A percentile compares a stretch with the other conserved stretches of the same genome.
Evolutionary conservation across 2,329 filamentous ascomycete species (phyloP).

Genomic region (Penicillium carneum): DNA sequence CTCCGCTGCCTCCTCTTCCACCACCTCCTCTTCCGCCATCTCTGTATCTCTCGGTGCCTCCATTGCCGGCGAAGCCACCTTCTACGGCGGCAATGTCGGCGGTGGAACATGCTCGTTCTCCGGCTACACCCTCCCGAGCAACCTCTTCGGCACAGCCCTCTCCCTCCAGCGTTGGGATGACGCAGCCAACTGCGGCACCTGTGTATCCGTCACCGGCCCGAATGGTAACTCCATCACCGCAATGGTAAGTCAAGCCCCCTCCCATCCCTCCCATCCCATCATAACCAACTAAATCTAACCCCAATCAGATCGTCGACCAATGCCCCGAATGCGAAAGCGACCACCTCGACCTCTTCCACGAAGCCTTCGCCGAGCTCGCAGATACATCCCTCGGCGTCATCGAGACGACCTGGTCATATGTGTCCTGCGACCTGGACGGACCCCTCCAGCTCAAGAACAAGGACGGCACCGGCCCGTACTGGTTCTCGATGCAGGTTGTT

Average conservation of each 20-base stretch:
- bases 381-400: conserved; percentile 58
- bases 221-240: conserved; percentile 66
- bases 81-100: conserved; percentile 63
- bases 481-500: conserved; percentile 70
- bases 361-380: conserved; percentile 60
- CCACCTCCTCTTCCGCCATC: neutral
- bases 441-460: conserved; percentile 63
- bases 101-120: conserved; percentile 71
- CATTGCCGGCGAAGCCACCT: conserved; percentile 56
- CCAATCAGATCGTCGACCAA: conserved; percentile 61
- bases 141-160: conserved; percentile 66
- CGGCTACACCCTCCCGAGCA: conserved; percentile 66
- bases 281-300: neutral
- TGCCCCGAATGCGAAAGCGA: conserved; percentile 63
- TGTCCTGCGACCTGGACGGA: conserved; percentile 60
- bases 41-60: neutral
- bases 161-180: conserved; percentile 63
- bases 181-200: conserved; percentile 66
- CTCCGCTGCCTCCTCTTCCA: conserved; percentile 1
- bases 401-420: conserved; percentile 58
- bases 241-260: conserved; percentile 60
- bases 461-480: conserved; percentile 54
- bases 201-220: conserved; percentile 61
- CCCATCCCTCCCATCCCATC: neutral
- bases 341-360: conserved; percentile 64